Base-by-base conservation (phyloP, 2,329 filamentous ascomycete genomes). In the Exophiala calicioides region DNA sequence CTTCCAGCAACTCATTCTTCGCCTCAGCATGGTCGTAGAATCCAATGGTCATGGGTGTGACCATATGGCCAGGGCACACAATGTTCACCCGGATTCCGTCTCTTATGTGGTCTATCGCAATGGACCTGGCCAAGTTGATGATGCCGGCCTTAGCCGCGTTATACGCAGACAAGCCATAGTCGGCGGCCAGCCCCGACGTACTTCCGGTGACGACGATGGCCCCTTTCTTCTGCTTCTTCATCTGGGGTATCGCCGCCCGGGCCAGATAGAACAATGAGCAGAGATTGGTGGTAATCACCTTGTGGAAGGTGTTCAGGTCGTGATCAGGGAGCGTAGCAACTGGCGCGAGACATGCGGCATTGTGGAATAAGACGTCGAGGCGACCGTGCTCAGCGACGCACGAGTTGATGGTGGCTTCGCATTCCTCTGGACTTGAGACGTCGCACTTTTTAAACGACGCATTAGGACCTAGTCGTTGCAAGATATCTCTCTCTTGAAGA, bases 321-420 rank as follows among this genome's bases (percentile, higher is more conserved):
- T 94, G 73, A 62, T 95, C 88, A 20, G 29, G 13, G 1, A 41
- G 40, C 12, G 41, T 45, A 10, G 23, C 15, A 1, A 46, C 23
- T 12, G 30, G 27, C 13, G 26, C 18, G 2, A 27, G 39, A 68
- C 95, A 95, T 44, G 90, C 90, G 16, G 90, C 90, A 67, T 95
- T 95, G 81, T 95, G 95, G 82, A 95, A 95, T 60, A 95, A 87
- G 63, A 95, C 76, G 66, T 95, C 90, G 1, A 91, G 71, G 33
- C 90, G 29, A 3, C 50, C 50, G 19, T 35, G 38, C 10, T 34
- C 3, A n/a, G 36, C 29, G 10, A 53, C 30, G 24, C 50, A 53
- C 29, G 40, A 32, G 7, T 29, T 23, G 10, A 53, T 35, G 1
- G 50, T 36, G 8, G 9, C 13, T 36, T 47, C 26, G 18, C 42